Conservation (phyloP, 179 eudicot species). For the Drosera spatulata region DNA sequence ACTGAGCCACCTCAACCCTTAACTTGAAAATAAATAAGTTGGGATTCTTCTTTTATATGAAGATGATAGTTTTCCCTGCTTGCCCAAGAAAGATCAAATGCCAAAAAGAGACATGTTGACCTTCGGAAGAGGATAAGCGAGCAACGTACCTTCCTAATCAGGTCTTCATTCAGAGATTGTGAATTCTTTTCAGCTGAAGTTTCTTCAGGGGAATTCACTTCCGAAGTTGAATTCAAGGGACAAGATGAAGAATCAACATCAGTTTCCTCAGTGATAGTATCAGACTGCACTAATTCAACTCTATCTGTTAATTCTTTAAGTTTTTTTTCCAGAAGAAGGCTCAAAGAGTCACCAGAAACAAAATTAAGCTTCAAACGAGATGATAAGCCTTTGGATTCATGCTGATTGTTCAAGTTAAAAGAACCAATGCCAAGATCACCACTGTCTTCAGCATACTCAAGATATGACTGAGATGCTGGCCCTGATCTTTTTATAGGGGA, state of each 20-base stretch:
- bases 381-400: constrained; percentile 18
- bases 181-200: constrained; percentile 13
- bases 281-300: constrained; percentile 41
- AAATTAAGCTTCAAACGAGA: constrained; percentile 32
- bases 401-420: constrained; percentile 16
- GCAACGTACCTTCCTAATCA: constrained; percentile 42
- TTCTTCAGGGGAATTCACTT: constrained; percentile 13
- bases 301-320: constrained; percentile 72
- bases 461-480: constrained; percentile 23
- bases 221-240: constrained; percentile 23
- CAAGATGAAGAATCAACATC: constrained; percentile 22
- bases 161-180: constrained; percentile 28
- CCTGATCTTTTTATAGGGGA: constrained; percentile 75
- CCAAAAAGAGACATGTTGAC: no score
- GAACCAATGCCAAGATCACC: constrained; percentile 13
- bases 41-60: no score
- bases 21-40: no score
- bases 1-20: no score
- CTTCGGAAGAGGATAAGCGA: neutral
- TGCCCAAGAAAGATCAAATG: no score
- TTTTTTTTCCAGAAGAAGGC: constrained; percentile 80
- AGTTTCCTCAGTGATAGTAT: constrained; percentile 15
- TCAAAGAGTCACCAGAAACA: constrained; percentile 60
- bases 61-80: no score
- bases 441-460: constrained; percentile 21